Base-by-base conservation (phyloP, 805 yeast genomes). In the Teunomyces barrocoloradensis region DNA sequence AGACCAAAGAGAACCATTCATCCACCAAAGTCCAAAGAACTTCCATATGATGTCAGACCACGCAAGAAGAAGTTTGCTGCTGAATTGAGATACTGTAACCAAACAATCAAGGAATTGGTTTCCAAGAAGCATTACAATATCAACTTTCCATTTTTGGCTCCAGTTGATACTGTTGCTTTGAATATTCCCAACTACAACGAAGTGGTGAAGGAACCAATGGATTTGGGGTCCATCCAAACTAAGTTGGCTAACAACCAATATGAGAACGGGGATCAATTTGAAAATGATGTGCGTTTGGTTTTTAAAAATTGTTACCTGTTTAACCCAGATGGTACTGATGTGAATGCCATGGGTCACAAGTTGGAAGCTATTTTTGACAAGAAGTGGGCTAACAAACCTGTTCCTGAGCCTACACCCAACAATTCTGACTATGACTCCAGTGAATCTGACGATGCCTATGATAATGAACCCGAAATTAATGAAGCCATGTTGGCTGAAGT, bases 261-360 rank as follows among this genome's bases (percentile, higher is more conserved):
- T 65, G 92, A 87, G 61, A 83, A 84, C 46, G 94, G 90, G 15
- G 96, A 87, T 50, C 91, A 88, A 53, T 90, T 92, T 62, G 96
- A 86, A 62, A 69, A 68, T 37, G 99, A 94, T 62, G 80, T 92
- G 32, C 77, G 89, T 48, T 77, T 90, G 51, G 87, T 94, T 49
- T 91, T 94, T 71, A 74, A 79, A 52, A 92, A 94, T 69, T 92
- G 98, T 70, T 94, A 89, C 65, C 75, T 78, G 12, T 94, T 92
- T 73, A 94, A 94, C 67, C 98, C 99, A 2, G 96, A 87, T 58
- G 96, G 97, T n/a, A 84, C 96, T 4, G 96, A 96, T 42, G 99
- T 94, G 32, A 89, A 91, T 65, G 79, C 81, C 78, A 87, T 94
- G 96, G 99, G 98, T 15, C 96, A 89, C 64, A 79, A 90, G 57